Evolutionary conservation across 2,329 filamentous ascomycete genomes (phyloP), one percentile per base, ranked within the genome.

Genomic region (Aspergillus carbonarius): DNA sequence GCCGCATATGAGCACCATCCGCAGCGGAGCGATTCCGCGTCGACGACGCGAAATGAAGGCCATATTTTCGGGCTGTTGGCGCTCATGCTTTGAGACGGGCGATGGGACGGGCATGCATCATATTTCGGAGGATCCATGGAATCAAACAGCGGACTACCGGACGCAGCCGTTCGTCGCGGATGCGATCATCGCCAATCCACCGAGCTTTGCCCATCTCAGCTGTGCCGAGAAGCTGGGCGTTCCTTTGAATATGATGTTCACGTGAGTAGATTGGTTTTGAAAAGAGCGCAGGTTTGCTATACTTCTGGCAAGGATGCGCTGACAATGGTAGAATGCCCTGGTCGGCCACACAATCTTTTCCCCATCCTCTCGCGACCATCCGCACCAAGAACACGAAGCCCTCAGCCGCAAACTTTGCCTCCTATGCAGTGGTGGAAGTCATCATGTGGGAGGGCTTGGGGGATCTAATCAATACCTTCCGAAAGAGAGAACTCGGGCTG

Each of bases 361-460:
- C 91, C 0, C 92, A 96, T 67, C 92, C 92, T 0, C 79, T 96
- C 23, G 91, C 92, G 0, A 93, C 95, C 63, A 88, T 96, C 57
- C 84, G 90, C 62, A 86, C 86, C 1, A 86, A 88, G 0, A 91
- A 92, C 65, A 88, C 89, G 1, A 91, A 95, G 66, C 81, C 85
- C 5, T 85, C 85, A n/a, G 82, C 91, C 59, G 89, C 90, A 0
- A 96, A 95, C 66, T 93, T 91, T 69, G 82, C 96, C 57, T 90
- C 89, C 0, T 96, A 96, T 68, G 87, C 88, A 0, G 79, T 96
- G 18, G 89, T 96, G 2, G 92, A 96, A 65, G 91, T 96, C 84
- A 86, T 96, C 82, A 93, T 92, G 10, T 96, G 92, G 92, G 92
- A 96, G 75, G 92, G 92, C 0, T 78, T 96, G 4, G 93, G 93